A percentile compares a stretch with the other conserved stretches of the same genome.
These are phyloP conservation scores for Ichthyophthirius multifiliis DNA, from an alignment of 169 alveolate species.

Conservation along the genomic window DNA sequence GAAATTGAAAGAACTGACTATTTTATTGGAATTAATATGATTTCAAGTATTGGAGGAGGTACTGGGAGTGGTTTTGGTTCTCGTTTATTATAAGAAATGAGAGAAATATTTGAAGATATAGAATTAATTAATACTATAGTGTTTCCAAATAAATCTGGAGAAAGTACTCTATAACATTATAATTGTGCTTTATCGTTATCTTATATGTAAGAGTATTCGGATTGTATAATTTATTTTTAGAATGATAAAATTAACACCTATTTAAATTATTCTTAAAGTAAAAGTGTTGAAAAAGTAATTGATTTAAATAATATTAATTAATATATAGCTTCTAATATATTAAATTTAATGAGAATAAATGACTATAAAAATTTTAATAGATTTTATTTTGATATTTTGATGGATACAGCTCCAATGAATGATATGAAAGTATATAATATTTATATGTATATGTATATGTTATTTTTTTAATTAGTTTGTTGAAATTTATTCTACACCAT, in stretches of 20 bases:
- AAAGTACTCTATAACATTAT: slow-evolving; percentile 66
- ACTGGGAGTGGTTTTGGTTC: slow-evolving; percentile 79
- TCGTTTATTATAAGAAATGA: slow-evolving; percentile 51
- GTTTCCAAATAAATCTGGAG: slow-evolving; percentile 69
- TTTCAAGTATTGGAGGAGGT: slow-evolving; percentile 66
- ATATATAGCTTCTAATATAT: slow-evolving; percentile 35
- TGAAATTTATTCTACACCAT: not conserved
- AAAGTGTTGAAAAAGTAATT: slow-evolving; percentile 30
- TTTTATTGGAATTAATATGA: slow-evolving; percentile 55
- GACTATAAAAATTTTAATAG: slow-evolving; percentile 10
- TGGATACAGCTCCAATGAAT: slow-evolving; percentile 19
- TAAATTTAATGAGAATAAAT: slow-evolving; percentile 26
- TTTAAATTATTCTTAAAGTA: slow-evolving; percentile 4
- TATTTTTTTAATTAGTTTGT: not conserved
- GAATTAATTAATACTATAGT: slow-evolving; percentile 50
- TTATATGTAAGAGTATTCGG: slow-evolving; percentile 54
- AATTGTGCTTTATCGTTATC: slow-evolving; percentile 59
- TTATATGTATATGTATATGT: not conserved
- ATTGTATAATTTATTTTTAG: slow-evolving; percentile 54
- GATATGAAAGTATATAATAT: not conserved
- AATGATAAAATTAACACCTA: slow-evolving; percentile 48
- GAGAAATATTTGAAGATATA: slow-evolving; percentile 57
- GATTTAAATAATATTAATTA: slow-evolving; percentile 39
- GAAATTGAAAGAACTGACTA: slow-evolving; percentile 71
- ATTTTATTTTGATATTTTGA: slow-evolving; percentile 6